phyloP scores from a whole-genome alignment of 176 grass and related monocot genomes.

The Musa beccarii region DNA sequence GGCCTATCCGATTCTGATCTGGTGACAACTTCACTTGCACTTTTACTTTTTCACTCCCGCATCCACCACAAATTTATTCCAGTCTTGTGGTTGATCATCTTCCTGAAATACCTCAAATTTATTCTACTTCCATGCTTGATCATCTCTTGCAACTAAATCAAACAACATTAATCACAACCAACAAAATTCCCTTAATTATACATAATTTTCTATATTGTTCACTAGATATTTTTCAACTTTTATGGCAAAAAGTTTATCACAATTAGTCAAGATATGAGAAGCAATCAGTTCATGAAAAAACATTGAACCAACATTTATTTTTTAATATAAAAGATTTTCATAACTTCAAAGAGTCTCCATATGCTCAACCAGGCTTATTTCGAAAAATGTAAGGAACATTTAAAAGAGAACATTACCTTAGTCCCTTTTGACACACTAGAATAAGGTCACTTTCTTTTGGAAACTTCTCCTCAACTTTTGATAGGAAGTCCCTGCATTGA shows the following conservation, averaged over 20 bases:
- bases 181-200: background rate
- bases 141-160: background rate
- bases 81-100: too few relatives aligned
- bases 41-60: too few relatives aligned
- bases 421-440: slow-evolving; percentile 87
- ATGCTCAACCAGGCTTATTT: slow-evolving; percentile 1
- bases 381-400: background rate
- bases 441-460: slow-evolving; percentile 78
- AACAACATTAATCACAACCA: background rate
- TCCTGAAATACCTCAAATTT: background rate
- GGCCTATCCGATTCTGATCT: too few relatives aligned
- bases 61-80: too few relatives aligned
- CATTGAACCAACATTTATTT: background rate
- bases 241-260: background rate
- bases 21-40: too few relatives aligned
- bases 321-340: background rate
- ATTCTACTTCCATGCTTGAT: background rate
- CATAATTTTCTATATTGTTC: background rate
- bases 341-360: background rate
- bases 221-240: background rate
- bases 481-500: slow-evolving; percentile 51
- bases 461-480: slow-evolving; percentile 76
- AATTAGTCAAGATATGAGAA: background rate
- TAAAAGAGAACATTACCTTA: slow-evolving; percentile 50
- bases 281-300: background rate